Evolutionary conservation across 116 monocot genomes (phyloP).

Genomic region (Papilionanthe hybrid): DNA sequence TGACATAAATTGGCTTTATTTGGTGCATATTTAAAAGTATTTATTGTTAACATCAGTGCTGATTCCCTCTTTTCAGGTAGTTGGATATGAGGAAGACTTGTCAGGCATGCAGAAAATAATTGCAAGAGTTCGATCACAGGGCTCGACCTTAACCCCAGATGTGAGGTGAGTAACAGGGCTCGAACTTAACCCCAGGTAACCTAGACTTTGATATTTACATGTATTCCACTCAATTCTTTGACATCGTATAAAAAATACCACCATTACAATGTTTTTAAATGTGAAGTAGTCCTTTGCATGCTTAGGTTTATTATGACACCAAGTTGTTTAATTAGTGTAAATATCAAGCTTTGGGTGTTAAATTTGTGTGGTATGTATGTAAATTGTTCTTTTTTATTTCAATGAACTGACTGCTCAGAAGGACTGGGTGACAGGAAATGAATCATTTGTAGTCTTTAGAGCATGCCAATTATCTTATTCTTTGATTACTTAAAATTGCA

Average conservation of each 20-base stretch:
- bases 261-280: too few species aligned
- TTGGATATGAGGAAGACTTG: conserved; percentile 97
- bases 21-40: not conserved
- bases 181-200: conserved; percentile 37
- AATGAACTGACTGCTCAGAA: not conserved
- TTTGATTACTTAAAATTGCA: not conserved
- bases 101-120: conserved; percentile 96
- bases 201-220: too few species aligned
- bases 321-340: too few species aligned
- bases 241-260: too few species aligned
- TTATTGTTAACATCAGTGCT: not conserved
- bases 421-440: not conserved
- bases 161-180: conserved; percentile 15
- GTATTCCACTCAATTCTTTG: too few species aligned
- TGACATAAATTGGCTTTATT: not conserved
- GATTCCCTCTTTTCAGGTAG: conserved; percentile 43
- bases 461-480: not conserved
- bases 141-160: conserved; percentile 45
- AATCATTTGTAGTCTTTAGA: not conserved
- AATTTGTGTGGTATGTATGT: too few species aligned
- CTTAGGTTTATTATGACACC: too few species aligned
- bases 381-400: not conserved
- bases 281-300: too few species aligned
- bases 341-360: too few species aligned
- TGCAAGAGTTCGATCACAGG: conserved; percentile 85